Evolutionary conservation across 202 grass and related monocot genomes (phyloP), one percentile per base, ranked within the genome.

Genomic region (Hordeum pubiflorum): DNA sequence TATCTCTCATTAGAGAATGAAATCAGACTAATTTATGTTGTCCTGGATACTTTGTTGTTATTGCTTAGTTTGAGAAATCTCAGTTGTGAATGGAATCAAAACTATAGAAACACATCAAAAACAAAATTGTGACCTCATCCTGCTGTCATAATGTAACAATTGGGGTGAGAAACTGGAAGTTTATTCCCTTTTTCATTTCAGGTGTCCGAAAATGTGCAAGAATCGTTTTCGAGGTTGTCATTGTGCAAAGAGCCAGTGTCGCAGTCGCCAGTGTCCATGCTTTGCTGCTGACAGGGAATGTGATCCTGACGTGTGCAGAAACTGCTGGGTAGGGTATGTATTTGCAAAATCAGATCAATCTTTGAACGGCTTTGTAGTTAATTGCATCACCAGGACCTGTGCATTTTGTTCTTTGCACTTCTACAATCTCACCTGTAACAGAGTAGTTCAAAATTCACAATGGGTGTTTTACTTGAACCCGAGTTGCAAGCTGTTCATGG

Each of bases 241-340:
- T 79, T 98, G 95, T 80, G 95, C 95, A 32, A 98, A 98, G 82
- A 94, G 92, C 61, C 95, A 98, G 74, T 98, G 95, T 82, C 89
- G 95, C 76, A 98, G 92, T 33, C 90, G 95, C 9, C 95, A 98
- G 78, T 98, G 95, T 86, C 95, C 95, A 82, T 98, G 95, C 68
- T 94, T 98, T 86, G 95, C 95, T 83, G 95, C 95, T 59, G 95
- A 98, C 69, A 94, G 95, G 80, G 95, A 98, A 84, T 98, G 95
- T 17, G 95, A 98, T 68, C 94, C 94, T 77, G 94, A 97, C 54
- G 94, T 97, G 70, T 97, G 94, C 82, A 90, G 94, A 91, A 97
- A 94, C 86, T 97, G 95, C 65, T 97, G 95, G 92, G 88, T 97
- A 54, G 90, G 95, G 92, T 95, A 98, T 80, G 92, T 76, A 77